These are phyloP conservation scores for Geosmithia putterillii DNA, from an alignment of 2,329 filamentous ascomycete genomes.

Conservation along the genomic window DNA sequence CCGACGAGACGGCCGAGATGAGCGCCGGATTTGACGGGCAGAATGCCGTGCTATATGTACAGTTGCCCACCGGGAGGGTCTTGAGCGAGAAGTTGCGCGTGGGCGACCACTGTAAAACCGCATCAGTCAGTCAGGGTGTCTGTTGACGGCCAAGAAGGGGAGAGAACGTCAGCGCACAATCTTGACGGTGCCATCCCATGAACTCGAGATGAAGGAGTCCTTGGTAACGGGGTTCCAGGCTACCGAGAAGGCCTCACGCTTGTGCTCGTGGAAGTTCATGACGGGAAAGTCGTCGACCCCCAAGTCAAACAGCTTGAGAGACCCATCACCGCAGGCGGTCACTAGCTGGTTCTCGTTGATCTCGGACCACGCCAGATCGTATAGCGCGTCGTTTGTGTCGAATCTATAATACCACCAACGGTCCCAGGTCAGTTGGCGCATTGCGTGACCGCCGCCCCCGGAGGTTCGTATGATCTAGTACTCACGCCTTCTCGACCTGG, in stretches of 20 bases:
- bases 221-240: slow-evolving; percentile 89
- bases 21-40: slow-evolving; percentile 78
- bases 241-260: slow-evolving; percentile 83
- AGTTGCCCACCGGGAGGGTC: slow-evolving; percentile 83
- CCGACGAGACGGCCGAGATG: slow-evolving; percentile 77
- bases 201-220: slow-evolving; percentile 79
- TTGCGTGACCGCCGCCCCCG: background rate
- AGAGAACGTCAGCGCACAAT: slow-evolving; percentile 38
- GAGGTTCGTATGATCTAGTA: background rate
- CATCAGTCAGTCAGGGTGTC: no score
- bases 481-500: slow-evolving; percentile 67
- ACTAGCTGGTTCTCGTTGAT: slow-evolving; percentile 91
- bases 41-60: slow-evolving; percentile 89
- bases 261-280: slow-evolving; percentile 87
- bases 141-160: no score
- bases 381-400: slow-evolving; percentile 94
- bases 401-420: slow-evolving; percentile 42
- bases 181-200: slow-evolving; percentile 94
- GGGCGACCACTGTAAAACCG: slow-evolving; percentile 60
- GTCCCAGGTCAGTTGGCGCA: background rate
- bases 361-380: slow-evolving; percentile 92
- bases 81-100: slow-evolving; percentile 60
- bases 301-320: slow-evolving; percentile 87
- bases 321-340: slow-evolving; percentile 83
- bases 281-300: slow-evolving; percentile 73